These are phyloP conservation scores for Smallanthus sonchifolius DNA, from an alignment of 129 eudicot species.

Conservation along the genomic window DNA sequence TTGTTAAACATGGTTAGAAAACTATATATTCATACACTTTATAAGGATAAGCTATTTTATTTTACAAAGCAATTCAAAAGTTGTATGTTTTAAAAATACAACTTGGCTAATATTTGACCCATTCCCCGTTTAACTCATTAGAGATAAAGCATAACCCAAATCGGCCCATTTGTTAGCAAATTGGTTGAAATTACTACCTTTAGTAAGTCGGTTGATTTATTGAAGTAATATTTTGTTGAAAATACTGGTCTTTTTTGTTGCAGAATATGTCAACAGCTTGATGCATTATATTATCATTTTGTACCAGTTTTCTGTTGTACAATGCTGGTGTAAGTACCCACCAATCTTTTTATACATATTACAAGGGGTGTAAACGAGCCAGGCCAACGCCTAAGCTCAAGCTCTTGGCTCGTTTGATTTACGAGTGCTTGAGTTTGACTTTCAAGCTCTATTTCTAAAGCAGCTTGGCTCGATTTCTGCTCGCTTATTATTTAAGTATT, in stretches of 20 bases:
- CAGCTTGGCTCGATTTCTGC: no score
- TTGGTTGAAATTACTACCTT: background rate
- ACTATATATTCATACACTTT: background rate
- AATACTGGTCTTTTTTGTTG: constrained; percentile 1
- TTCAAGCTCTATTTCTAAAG: no score
- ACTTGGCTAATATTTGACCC: background rate
- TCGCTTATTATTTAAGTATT: no score
- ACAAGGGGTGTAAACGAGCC: no score
- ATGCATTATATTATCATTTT: constrained; percentile 3
- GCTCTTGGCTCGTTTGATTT: no score
- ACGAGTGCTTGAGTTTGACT: no score
- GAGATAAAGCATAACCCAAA: background rate
- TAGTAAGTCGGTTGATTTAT: background rate
- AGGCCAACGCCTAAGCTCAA: no score
- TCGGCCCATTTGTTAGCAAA: background rate
- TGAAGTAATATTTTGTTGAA: background rate
- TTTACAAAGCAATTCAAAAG: background rate
- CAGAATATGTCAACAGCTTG: constrained; percentile 24
- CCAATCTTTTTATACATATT: background rate
- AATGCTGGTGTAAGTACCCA: constrained; percentile 3
- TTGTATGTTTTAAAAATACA: background rate
- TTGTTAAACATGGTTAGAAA: background rate
- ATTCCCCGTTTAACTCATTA: background rate
- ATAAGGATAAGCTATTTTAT: background rate
- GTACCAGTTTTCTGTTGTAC: background rate